These are phyloP conservation scores for Syzygium jambos DNA, from an alignment of 345 rosid genomes.

Conservation along the genomic window DNA sequence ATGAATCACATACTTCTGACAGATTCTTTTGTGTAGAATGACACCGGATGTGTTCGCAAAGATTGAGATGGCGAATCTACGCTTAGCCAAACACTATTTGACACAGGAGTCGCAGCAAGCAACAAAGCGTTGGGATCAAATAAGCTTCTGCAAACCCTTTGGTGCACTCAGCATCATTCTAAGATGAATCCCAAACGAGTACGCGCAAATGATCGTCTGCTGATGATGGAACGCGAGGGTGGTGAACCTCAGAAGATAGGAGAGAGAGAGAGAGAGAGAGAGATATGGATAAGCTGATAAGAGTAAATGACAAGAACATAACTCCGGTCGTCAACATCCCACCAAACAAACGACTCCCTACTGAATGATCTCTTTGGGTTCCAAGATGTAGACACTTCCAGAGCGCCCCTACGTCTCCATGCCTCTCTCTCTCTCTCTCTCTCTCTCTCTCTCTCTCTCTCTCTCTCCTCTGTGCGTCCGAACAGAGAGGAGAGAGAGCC, in stretches of 20 bases:
- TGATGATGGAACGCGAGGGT: not conserved
- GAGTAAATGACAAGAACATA: not conserved
- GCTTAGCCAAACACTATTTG: not conserved
- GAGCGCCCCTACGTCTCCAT: not conserved
- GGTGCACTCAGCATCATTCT: not conserved
- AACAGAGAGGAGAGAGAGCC: not conserved
- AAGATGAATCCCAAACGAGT: not conserved
- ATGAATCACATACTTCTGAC: not conserved
- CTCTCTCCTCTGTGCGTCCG: not conserved
- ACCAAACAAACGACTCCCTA: not conserved
- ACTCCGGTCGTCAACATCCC: not conserved
- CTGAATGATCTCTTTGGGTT: not conserved
- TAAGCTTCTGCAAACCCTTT: not conserved
- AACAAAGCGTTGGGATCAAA: not conserved
- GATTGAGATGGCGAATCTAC: not conserved
- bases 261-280: not conserved
- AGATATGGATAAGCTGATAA: not conserved
- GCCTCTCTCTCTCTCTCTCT: not conserved
- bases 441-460: not conserved
- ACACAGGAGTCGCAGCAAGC: not conserved
- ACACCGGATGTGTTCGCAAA: not conserved
- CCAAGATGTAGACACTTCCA: not conserved
- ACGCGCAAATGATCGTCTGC: not conserved
- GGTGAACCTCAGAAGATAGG: not conserved
- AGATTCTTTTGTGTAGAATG: not conserved